Base-by-base conservation (phyloP, 441 rosid genomes). In the Populus hybrid region DNA sequence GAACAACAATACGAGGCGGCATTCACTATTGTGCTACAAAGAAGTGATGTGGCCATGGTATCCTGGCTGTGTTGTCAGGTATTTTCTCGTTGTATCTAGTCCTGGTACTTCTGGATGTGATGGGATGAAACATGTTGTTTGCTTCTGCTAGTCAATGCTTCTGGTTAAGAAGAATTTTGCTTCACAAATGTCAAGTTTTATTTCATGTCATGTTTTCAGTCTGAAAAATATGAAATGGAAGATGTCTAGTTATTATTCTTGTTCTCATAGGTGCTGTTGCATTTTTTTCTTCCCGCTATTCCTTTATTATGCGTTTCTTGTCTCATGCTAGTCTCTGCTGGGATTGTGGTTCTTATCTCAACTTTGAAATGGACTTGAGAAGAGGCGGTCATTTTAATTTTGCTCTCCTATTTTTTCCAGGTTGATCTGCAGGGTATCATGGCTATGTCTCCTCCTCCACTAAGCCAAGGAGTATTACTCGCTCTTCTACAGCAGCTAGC, bases 61-160 rank as follows among this genome's bases (percentile, higher is more conserved):
- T 92, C 97, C 36, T 90, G 97, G 97, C 76, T 92, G 78, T 92
- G 97, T 72, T 84, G 90, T 67, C 93, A 89, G 97, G 97, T 90
- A 81, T 70, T 45, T 40, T 36, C 24, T 68, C 28, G 73, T 5
- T 66, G 23, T 73, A 73, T 56, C 53, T 29, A 29, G 28, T 20
- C 45, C 8, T 28, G 20, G 5, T 36, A 36, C 29, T 29, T 64
- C 7, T 71, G 2, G 18, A 59, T 69, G 71, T 50, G 42, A 8
- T 56, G 14, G 24, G 53, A 7, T 11, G 68, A 56, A 68, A 68
- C 10, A 2, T 38, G 10, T 29, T 10, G 18, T 40, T 10, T 8
- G 40, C 67, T 5, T 4, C 3, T 72, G 6, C 6, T 29, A 8
- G 9, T 28, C 70, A 7, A 23, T 61, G 36, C 16, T 24, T 69